phyloP scores from a whole-genome alignment of 2,329 filamentous ascomycete genomes.

The Lizonia empirigonia region DNA sequence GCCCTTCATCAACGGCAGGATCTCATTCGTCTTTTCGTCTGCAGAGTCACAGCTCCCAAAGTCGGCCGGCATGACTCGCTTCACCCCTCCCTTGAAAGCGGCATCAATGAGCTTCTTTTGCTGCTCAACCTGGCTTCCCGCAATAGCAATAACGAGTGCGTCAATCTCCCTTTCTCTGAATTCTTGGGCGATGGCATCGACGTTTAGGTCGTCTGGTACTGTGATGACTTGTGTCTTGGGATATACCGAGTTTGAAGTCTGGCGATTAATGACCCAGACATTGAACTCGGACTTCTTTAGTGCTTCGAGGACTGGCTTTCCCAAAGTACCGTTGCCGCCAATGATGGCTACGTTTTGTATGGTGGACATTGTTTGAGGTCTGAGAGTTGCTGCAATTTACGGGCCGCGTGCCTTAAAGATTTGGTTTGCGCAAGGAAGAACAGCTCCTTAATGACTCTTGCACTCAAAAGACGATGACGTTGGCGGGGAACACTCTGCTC shows the following conservation, averaged over 20 bases:
- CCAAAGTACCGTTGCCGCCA: constrained; percentile 46
- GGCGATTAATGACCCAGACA: constrained; percentile 42
- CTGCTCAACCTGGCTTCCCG: constrained; percentile 52
- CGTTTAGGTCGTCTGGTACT: constrained; percentile 45
- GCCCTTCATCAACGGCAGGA: constrained; percentile 59
- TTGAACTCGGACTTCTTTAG: constrained; percentile 42
- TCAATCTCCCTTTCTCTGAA: constrained; percentile 53
- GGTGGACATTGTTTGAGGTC: constrained; percentile 22
- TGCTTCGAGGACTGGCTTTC: constrained; percentile 41
- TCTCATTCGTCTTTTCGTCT: constrained; percentile 47
- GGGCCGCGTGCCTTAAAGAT: too few relatives aligned
- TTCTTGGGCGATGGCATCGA: constrained; percentile 43
- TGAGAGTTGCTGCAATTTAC: too few relatives aligned
- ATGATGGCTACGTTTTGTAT: constrained; percentile 51
- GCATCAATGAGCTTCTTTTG: constrained; percentile 64
- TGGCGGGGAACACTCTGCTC: constrained; percentile 1
- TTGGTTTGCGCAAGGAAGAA: too few relatives aligned
- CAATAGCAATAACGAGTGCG: constrained; percentile 58
- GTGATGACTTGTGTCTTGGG: constrained; percentile 53
- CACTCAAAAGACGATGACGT: constrained; percentile 3
- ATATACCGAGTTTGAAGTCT: constrained; percentile 44
- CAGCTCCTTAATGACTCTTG: background rate
- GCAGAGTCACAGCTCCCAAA: constrained; percentile 57
- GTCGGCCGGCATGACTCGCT: constrained; percentile 66
- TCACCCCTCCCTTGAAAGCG: constrained; percentile 62